These are phyloP conservation scores for Phytophthora pinifolia DNA, from an alignment of 352 stramenopile species.

Conservation along the genomic window DNA sequence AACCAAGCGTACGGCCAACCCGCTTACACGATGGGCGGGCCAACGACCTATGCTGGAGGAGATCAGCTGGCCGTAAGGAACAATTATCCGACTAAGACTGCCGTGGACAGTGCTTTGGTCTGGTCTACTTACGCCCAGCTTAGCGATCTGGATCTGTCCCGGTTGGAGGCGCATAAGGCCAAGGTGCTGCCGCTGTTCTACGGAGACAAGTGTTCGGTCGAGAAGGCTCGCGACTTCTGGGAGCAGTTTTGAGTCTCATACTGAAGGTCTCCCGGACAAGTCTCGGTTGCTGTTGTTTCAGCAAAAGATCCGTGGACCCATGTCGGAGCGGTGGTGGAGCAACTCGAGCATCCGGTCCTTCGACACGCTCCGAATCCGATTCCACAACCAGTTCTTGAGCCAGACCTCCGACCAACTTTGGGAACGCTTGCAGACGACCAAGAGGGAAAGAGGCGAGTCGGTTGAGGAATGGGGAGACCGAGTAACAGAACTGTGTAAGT, in stretches of 20 bases:
- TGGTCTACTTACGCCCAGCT: too few species aligned
- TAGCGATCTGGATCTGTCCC: too few species aligned
- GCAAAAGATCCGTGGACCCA: not conserved
- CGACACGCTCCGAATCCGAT: not conserved
- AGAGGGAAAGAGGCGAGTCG: not conserved
- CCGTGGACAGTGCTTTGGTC: too few species aligned
- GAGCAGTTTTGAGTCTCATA: not conserved
- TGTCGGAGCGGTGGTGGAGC: not conserved
- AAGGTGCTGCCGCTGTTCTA: conserved; percentile 10
- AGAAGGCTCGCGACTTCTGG: conserved; percentile 1
- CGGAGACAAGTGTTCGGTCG: not conserved
- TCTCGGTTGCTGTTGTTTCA: not conserved
- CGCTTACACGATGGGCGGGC: too few species aligned
- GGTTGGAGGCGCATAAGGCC: conserved; percentile 5
- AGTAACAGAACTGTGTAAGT: not conserved
- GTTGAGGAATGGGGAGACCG: conserved; percentile 3
- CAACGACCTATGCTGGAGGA: too few species aligned
- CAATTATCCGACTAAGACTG: too few species aligned
- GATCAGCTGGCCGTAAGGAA: too few species aligned
- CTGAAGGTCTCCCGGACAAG: not conserved
- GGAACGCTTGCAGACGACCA: not conserved
- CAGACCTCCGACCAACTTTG: not conserved
- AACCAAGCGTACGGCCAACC: too few species aligned
- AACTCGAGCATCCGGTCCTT: not conserved
- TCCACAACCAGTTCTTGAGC: not conserved